A percentile compares a stretch with the other conserved stretches of the same genome.
Conservation (phyloP, 129 eudicot genomes). For the Deinandra increscens region DNA sequence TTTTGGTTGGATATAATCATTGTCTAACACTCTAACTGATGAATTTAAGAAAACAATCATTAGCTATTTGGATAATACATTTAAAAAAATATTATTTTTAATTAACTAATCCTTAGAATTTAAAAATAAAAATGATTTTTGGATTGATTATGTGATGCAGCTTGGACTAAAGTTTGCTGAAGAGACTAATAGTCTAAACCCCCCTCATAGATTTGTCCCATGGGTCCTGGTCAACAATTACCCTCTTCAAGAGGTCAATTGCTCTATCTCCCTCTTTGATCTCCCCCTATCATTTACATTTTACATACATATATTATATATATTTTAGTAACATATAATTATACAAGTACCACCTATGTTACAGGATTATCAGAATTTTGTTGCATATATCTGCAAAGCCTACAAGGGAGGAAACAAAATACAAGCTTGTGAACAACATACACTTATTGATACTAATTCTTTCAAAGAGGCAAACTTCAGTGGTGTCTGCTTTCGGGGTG, state of each 20-base stretch:
- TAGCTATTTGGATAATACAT: neutral
- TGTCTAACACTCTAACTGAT: neutral
- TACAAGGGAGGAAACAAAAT: constrained; percentile 53
- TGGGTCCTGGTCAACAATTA: constrained; percentile 78
- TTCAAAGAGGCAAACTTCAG: constrained; percentile 24
- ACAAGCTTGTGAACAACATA: constrained; percentile 42
- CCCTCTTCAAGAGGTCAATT: constrained; percentile 61
- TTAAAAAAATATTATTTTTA: neutral
- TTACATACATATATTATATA: neutral
- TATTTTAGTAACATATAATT: constrained; percentile 7
- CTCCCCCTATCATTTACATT: neutral
- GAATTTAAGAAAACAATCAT: constrained; percentile 2
- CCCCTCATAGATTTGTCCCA: constrained; percentile 83
- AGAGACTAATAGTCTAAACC: constrained; percentile 66
- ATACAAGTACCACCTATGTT: neutral
- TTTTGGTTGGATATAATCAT: neutral
- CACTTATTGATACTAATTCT: constrained; percentile 24
- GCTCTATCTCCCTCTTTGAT: neutral
- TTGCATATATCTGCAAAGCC: constrained; percentile 65
- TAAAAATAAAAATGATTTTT: constrained; percentile 4
- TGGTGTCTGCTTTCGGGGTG: constrained; percentile 41
- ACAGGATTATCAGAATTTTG: constrained; percentile 76
- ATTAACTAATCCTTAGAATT: neutral
- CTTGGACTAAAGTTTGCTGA: constrained; percentile 58
- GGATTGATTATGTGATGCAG: constrained; percentile 42